Conservation (phyloP, 768 basidiomycete genomes). For the Lactarius hatsudake region DNA sequence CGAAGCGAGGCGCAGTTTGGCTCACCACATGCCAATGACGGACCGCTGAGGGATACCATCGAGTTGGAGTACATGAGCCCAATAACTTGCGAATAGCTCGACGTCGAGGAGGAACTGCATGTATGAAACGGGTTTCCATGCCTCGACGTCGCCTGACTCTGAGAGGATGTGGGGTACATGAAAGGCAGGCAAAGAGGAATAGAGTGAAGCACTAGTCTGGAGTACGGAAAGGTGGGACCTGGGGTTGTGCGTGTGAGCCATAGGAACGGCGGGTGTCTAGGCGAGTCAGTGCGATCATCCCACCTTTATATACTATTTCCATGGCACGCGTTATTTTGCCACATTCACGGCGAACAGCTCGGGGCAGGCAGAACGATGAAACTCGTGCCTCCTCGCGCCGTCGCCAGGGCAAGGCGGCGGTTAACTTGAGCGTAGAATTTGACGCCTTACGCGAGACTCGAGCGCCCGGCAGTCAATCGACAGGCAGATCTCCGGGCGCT, state of each 20-base stretch:
- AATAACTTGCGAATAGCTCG: constrained; percentile 62
- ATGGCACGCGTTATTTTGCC: constrained; percentile 20
- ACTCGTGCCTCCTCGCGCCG: constrained; percentile 25
- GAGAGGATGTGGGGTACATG: constrained; percentile 51
- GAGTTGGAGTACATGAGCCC: constrained; percentile 49
- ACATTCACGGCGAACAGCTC: constrained; percentile 23
- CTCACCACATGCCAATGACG: constrained; percentile 72
- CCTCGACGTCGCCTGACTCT: constrained; percentile 41
- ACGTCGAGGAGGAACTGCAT: constrained; percentile 62
- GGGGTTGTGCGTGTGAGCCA: constrained; percentile 7
- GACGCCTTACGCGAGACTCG: constrained; percentile 18
- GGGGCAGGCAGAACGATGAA: constrained; percentile 26
- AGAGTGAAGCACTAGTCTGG: constrained; percentile 50
- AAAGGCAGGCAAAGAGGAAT: constrained; percentile 55
- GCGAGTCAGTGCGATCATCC: constrained; percentile 1
- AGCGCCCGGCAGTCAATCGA: constrained; percentile 24
- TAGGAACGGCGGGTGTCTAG: constrained; percentile 16
- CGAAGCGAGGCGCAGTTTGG: constrained; percentile 14
- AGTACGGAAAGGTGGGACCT: constrained; percentile 63
- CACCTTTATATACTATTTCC: constrained; percentile 24
- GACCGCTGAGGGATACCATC: constrained; percentile 51
- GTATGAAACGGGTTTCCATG: constrained; percentile 66
- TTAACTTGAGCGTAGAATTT: constrained; percentile 20
- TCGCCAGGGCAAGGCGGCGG: constrained; percentile 28
- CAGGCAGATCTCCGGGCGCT: constrained; percentile 25